A percentile compares a stretch with the other conserved stretches of the same genome.
These are phyloP conservation scores for Sporothrix sp. DNA, from an alignment of 2,329 filamentous ascomycete species.

Conservation along the genomic window DNA sequence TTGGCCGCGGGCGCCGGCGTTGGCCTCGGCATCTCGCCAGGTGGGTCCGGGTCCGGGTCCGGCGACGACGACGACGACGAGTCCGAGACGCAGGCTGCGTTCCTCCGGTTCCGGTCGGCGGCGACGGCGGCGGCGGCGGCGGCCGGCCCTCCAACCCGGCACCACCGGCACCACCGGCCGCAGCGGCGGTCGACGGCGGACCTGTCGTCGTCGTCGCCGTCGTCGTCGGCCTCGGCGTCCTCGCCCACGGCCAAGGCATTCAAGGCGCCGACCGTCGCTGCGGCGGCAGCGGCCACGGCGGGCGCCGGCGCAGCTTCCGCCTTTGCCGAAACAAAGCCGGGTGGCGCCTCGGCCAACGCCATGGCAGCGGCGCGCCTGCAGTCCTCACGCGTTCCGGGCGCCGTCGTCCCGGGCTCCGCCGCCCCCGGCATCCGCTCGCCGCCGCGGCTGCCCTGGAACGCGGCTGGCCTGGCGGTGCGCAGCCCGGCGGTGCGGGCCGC, in stretches of 20 bases:
- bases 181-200: background rate
- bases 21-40: background rate
- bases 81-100: conserved; percentile 46
- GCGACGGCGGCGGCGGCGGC: conserved; percentile 13
- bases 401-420: conserved; percentile 20
- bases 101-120: conserved; percentile 35
- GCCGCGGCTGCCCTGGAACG: conserved; percentile 50
- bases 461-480: no score
- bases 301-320: background rate
- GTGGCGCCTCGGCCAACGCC: conserved; percentile 23
- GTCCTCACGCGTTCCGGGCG: conserved; percentile 18
- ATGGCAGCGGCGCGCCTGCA: conserved; percentile 11
- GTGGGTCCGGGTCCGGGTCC: conserved; percentile 23
- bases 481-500: conserved; percentile 42
- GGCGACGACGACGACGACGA: conserved; percentile 34
- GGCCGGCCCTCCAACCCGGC: background rate
- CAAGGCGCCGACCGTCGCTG: background rate
- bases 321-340: background rate
- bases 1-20: no score
- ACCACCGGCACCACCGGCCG: background rate
- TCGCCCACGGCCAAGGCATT: conserved; percentile 12
- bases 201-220: background rate
- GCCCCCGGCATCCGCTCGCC: conserved; percentile 31
- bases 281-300: background rate
- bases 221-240: conserved; percentile 12